phyloP scores from a whole-genome alignment of 805 yeast species.

The Ogataea glucozyma region DNA sequence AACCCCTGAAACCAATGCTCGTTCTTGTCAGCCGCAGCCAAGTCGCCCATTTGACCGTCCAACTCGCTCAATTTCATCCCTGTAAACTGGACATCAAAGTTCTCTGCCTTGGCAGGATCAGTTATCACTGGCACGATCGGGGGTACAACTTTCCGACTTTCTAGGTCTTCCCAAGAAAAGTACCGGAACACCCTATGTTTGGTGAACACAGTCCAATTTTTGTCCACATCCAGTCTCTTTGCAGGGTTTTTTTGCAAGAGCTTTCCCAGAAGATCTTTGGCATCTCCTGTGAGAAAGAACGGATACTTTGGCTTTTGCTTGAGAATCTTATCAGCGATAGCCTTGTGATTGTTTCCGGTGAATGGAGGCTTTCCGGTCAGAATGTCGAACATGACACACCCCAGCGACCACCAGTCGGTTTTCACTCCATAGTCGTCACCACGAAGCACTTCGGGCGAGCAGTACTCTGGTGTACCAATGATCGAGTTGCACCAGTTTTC shows the following conservation, averaged over 20 bases:
- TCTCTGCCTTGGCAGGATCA: conserved; percentile 74
- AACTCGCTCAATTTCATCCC: conserved; percentile 49
- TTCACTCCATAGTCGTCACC: conserved; percentile 74
- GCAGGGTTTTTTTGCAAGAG: conserved; percentile 65
- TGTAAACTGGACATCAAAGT: conserved; percentile 76
- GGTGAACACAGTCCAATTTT: conserved; percentile 52
- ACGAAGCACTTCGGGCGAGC: conserved; percentile 84
- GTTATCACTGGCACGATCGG: conserved; percentile 79
- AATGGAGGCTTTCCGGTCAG: conserved; percentile 85
- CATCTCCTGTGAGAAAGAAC: conserved; percentile 69
- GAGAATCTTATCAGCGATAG: conserved; percentile 70
- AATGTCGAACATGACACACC: conserved; percentile 76
- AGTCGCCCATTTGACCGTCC: conserved; percentile 13
- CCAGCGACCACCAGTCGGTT: conserved; percentile 91
- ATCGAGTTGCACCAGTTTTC: conserved; percentile 54
- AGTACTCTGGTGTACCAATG: conserved; percentile 77
- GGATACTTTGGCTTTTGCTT: conserved; percentile 65
- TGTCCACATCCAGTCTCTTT: conserved; percentile 59
- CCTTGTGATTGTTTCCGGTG: conserved; percentile 74
- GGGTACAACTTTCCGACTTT: conserved; percentile 51
- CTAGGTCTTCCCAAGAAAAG: conserved; percentile 63
- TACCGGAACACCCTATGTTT: conserved; percentile 73
- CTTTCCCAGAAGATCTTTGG: conserved; percentile 69
- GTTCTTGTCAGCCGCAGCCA: not conserved
- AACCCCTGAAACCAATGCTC: conserved; percentile 42